phyloP scores from a whole-genome alignment of 805 yeast genomes.

The Pichia membranifaciens region DNA sequence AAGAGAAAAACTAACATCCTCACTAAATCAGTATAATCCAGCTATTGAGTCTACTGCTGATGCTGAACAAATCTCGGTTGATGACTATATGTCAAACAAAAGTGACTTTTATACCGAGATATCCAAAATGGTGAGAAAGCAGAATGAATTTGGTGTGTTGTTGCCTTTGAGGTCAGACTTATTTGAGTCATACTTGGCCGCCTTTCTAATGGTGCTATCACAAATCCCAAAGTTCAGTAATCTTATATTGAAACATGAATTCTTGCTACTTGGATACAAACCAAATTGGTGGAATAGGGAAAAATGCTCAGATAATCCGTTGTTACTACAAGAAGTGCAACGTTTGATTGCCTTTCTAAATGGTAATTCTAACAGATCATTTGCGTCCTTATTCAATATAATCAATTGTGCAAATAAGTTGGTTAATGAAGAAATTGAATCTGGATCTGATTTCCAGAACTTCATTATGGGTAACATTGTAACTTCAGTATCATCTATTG shows the following conservation, averaged over 20 bases:
- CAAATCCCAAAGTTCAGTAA: slow-evolving; percentile 32
- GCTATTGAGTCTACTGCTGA: slow-evolving; percentile 16
- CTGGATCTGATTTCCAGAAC: slow-evolving; percentile 25
- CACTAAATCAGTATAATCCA: slow-evolving; percentile 14
- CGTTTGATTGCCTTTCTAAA: slow-evolving; percentile 34
- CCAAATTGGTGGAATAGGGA: slow-evolving; percentile 37
- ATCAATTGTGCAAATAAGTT: slow-evolving; percentile 27
- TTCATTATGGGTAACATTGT: slow-evolving; percentile 19
- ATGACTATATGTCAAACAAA: not conserved
- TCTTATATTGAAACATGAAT: slow-evolving; percentile 28
- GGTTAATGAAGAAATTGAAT: slow-evolving; percentile 25
- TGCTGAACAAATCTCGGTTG: slow-evolving; percentile 1
- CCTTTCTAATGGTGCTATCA: slow-evolving; percentile 36
- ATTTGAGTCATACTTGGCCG: slow-evolving; percentile 37
- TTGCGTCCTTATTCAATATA: slow-evolving; percentile 33
- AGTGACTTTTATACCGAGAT: slow-evolving; percentile 31
- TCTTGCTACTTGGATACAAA: slow-evolving; percentile 31
- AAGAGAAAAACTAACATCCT: slow-evolving; percentile 19
- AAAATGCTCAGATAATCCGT: slow-evolving; percentile 22
- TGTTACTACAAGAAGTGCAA: slow-evolving; percentile 34
- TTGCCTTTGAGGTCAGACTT: slow-evolving; percentile 31
- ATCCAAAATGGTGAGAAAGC: slow-evolving; percentile 21
- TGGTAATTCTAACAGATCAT: slow-evolving; percentile 32
- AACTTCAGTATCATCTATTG: slow-evolving; percentile 17
- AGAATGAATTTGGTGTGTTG: slow-evolving; percentile 28